These are phyloP conservation scores for Geotrichum fermentans DNA, from an alignment of 1,139 yeast genomes.

Conservation along the genomic window DNA sequence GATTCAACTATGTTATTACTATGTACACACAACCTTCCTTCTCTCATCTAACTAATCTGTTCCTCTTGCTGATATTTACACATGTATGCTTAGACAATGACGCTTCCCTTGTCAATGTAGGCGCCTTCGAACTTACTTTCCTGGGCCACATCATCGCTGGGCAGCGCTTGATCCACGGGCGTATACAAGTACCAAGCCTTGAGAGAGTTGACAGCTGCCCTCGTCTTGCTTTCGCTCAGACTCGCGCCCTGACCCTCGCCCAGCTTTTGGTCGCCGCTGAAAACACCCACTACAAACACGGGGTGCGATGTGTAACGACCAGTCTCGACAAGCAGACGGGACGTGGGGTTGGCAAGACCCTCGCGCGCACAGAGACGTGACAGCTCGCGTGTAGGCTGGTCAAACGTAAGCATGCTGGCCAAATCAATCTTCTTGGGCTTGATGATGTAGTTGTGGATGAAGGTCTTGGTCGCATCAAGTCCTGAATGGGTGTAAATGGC, in stretches of 20 bases:
- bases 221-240: slow-evolving; percentile 81
- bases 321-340: slow-evolving; percentile 84
- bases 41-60: too few species aligned
- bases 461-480: slow-evolving; percentile 54
- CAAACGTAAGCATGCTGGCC: slow-evolving; percentile 68
- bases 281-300: slow-evolving; percentile 85
- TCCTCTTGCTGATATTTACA: too few species aligned
- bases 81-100: slow-evolving; percentile 39
- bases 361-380: slow-evolving; percentile 74
- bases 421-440: slow-evolving; percentile 69
- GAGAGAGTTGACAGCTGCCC: slow-evolving; percentile 87
- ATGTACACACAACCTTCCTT: too few species aligned
- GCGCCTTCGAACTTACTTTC: slow-evolving; percentile 32
- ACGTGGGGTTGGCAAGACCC: slow-evolving; percentile 67
- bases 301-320: slow-evolving; percentile 86
- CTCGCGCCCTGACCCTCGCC: slow-evolving; percentile 98
- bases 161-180: slow-evolving; percentile 59
- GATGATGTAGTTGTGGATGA: slow-evolving; percentile 67
- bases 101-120: slow-evolving; percentile 43
- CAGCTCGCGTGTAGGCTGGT: slow-evolving; percentile 81
- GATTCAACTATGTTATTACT: too few species aligned
- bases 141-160: slow-evolving; percentile 51
- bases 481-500: slow-evolving; percentile 47
- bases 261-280: slow-evolving; percentile 72
- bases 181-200: slow-evolving; percentile 82